Percentiles rank a stretch among this genome's conserved stretches.
phyloP scores from a whole-genome alignment of 2,329 filamentous ascomycete genomes.

The Hawksworthiomyces lignivorus region DNA sequence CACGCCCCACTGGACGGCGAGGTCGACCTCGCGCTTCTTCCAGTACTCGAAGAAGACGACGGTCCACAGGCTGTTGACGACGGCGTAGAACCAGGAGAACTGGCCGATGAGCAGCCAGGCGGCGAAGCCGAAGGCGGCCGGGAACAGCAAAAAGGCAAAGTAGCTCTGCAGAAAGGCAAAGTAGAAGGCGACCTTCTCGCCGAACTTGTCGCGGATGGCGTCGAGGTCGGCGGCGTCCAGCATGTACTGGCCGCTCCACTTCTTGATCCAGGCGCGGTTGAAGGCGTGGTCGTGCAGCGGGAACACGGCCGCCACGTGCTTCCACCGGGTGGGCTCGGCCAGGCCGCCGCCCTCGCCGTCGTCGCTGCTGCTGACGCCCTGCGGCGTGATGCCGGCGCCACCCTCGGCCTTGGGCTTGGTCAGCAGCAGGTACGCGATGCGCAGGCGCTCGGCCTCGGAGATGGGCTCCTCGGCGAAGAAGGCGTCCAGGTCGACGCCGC shows the following conservation, averaged over 20 bases:
- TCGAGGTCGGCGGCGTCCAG: constrained; percentile 61
- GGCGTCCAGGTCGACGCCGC: constrained; percentile 45
- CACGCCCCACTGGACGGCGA: constrained; percentile 66
- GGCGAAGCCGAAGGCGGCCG: constrained; percentile 58
- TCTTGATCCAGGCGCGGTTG: constrained; percentile 68
- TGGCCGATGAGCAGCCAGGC: constrained; percentile 62
- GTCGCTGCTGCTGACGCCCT: constrained; percentile 23
- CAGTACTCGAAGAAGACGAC: constrained; percentile 72
- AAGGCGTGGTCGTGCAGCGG: constrained; percentile 70
- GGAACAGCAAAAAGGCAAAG: constrained; percentile 62
- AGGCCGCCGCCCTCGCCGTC: background rate
- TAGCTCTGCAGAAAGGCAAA: constrained; percentile 78
- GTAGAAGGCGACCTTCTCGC: constrained; percentile 67
- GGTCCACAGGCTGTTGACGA: constrained; percentile 61
- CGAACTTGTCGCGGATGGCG: constrained; percentile 58
- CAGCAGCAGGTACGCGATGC: constrained; percentile 81
- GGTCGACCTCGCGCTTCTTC: constrained; percentile 67
- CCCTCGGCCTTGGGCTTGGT: constrained; percentile 65
- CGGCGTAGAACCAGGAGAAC: constrained; percentile 63
- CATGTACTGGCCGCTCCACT: constrained; percentile 65
- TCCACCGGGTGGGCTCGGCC: constrained; percentile 55
- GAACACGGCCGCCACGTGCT: constrained; percentile 64
- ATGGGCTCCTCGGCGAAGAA: constrained; percentile 67
- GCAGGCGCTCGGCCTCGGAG: constrained; percentile 78
- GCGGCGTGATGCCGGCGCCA: constrained; percentile 62